Evolutionary conservation across 768 basidiomycete genomes (phyloP).

Genomic region (Mycena galericulata): DNA sequence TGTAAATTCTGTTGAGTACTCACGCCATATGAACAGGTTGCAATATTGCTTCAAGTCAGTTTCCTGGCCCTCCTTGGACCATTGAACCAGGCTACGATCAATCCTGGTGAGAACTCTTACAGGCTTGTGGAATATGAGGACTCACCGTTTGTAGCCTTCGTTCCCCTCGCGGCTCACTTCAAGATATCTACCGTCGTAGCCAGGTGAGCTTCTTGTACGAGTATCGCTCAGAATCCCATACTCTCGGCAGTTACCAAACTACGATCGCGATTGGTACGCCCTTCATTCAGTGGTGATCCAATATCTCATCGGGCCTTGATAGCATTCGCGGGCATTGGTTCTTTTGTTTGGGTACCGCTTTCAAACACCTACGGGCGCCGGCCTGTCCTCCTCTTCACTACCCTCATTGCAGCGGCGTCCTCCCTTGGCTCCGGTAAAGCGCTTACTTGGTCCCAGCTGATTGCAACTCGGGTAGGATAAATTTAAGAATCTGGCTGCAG

Average conservation of each 20-base stretch:
- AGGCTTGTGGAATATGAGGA: background rate
- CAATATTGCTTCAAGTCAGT: conserved; percentile 46
- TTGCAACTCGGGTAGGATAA: conserved; percentile 26
- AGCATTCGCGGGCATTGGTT: conserved; percentile 34
- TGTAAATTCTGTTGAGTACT: too few species aligned
- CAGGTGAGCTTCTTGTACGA: conserved; percentile 4
- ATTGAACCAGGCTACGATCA: conserved; percentile 24
- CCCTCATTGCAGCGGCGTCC: conserved; percentile 32
- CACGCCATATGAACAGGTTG: conserved; percentile 47
- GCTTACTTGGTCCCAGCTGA: conserved; percentile 32
- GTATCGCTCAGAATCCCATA: background rate
- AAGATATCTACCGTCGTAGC: conserved; percentile 25
- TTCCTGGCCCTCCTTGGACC: conserved; percentile 26
- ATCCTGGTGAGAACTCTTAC: conserved; percentile 4
- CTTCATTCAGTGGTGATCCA: too few species aligned
- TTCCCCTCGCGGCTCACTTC: conserved; percentile 27
- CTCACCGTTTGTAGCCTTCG: conserved; percentile 15
- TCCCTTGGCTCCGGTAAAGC: conserved; percentile 33
- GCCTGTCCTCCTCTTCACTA: conserved; percentile 35
- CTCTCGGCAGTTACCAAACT: conserved; percentile 22
- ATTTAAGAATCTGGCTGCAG: background rate
- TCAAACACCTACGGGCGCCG: conserved; percentile 38
- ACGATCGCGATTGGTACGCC: conserved; percentile 14
- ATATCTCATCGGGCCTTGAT: background rate
- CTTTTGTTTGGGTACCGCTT: conserved; percentile 37